A percentile compares a stretch with the other conserved stretches of the same genome.
These are phyloP conservation scores for Chiua virens DNA, from an alignment of 768 basidiomycete species.

Conservation along the genomic window DNA sequence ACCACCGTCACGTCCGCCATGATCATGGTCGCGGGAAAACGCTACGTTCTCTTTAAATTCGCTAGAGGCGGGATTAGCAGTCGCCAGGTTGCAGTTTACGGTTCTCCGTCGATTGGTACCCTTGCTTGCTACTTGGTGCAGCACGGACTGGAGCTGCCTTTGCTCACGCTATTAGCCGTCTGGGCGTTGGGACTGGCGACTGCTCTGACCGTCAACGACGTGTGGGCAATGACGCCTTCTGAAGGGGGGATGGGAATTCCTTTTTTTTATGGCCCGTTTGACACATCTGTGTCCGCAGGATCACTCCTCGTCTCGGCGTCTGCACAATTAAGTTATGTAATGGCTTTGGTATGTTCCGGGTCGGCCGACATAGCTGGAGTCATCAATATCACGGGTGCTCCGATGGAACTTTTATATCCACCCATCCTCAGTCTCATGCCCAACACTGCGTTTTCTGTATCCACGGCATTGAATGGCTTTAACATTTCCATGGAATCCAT, in stretches of 20 bases:
- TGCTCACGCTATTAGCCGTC: slow-evolving; percentile 6
- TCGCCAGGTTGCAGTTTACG: slow-evolving; percentile 11
- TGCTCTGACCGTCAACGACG: slow-evolving; percentile 9
- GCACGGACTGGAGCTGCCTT: slow-evolving; percentile 7
- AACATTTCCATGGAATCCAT: slow-evolving; percentile 13
- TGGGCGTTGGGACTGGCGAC: slow-evolving; percentile 15
- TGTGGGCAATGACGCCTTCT: background rate
- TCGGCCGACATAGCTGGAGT: background rate
- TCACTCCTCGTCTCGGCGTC: background rate
- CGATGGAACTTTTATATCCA: slow-evolving; percentile 13
- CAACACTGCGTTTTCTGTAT: background rate
- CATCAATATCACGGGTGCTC: slow-evolving; percentile 4
- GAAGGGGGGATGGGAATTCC: background rate
- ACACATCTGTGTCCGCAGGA: background rate
- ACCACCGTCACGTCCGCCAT: slow-evolving; percentile 12
- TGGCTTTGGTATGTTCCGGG: slow-evolving; percentile 4
- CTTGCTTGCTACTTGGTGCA: slow-evolving; percentile 3
- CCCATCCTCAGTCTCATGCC: background rate
- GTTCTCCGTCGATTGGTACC: slow-evolving; percentile 8
- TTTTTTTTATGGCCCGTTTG: slow-evolving; percentile 4
- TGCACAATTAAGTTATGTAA: slow-evolving; percentile 1
- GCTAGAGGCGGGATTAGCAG: slow-evolving; percentile 8
- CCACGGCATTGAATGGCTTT: slow-evolving; percentile 13
- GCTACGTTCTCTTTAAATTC: slow-evolving; percentile 17
- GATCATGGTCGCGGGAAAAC: slow-evolving; percentile 13